These are phyloP conservation scores for Rubia tinctorum DNA, from an alignment of 305 asterid genomes.

Conservation along the genomic window DNA sequence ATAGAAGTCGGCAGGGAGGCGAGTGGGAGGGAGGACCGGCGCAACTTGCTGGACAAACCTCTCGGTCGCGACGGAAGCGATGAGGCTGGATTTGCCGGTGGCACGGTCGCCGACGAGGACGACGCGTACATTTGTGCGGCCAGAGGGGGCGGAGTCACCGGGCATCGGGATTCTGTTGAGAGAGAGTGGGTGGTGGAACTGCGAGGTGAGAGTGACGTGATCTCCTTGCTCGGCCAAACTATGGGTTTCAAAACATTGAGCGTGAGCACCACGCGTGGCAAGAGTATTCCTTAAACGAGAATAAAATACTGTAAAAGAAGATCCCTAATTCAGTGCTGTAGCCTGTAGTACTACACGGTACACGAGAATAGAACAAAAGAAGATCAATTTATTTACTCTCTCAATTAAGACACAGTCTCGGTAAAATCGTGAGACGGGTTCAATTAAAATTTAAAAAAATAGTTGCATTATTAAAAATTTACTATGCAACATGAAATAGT, in stretches of 20 bases:
- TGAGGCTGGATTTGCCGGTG: constrained; percentile 95
- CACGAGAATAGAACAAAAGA: not conserved
- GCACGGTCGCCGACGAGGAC: constrained; percentile 94
- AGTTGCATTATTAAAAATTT: too few relatives aligned
- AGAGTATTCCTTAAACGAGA: not conserved
- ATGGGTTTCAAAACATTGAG: not conserved
- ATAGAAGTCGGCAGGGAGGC: constrained; percentile 91
- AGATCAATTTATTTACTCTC: not conserved
- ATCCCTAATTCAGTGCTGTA: too few relatives aligned
- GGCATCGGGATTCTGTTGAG: constrained; percentile 42
- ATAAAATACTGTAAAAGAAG: too few relatives aligned
- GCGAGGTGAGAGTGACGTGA: not conserved
- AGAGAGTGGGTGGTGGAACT: not conserved
- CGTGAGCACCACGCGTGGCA: constrained; percentile 1
- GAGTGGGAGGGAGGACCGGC: constrained; percentile 92
- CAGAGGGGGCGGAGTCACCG: constrained; percentile 43
- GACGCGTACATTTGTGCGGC: constrained; percentile 69
- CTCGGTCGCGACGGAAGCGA: constrained; percentile 85
- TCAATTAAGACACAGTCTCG: too few relatives aligned
- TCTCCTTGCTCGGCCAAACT: not conserved
- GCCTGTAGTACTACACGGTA: not conserved
- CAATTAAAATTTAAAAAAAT: too few relatives aligned
- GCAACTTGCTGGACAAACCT: constrained; percentile 79
- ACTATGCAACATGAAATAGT: too few relatives aligned
- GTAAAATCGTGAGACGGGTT: too few relatives aligned